Evolutionary conservation across 148 eudicot species (phyloP).

Genomic region (Agrostemma githago): DNA sequence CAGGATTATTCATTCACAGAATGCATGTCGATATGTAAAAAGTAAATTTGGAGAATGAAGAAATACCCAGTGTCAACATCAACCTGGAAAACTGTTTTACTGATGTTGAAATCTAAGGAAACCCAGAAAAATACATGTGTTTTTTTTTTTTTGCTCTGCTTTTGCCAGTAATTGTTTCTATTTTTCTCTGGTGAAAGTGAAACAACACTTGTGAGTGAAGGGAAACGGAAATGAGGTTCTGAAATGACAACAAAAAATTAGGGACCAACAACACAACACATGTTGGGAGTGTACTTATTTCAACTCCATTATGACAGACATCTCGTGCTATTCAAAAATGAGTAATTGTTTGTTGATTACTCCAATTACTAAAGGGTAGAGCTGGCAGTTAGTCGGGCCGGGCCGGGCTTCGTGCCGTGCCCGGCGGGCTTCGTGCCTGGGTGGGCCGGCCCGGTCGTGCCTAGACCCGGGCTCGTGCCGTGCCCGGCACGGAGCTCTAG

Average conservation of each 20-base stretch:
- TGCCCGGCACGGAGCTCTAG: too few species aligned
- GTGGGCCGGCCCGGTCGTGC: too few species aligned
- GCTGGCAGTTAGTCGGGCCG: too few species aligned
- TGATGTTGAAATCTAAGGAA: slow-evolving; percentile 7
- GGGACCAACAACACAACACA: slow-evolving; percentile 22
- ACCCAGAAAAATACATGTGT: slow-evolving; percentile 15
- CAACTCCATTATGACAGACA: slow-evolving; percentile 36
- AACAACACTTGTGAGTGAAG: slow-evolving; percentile 9
- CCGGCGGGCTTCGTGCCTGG: too few species aligned
- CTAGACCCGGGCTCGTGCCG: too few species aligned
- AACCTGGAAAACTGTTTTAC: background rate
- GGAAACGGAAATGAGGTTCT: background rate
- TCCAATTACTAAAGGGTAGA: too few species aligned
- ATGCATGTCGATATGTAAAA: slow-evolving; percentile 19
- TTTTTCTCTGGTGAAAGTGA: slow-evolving; percentile 19
- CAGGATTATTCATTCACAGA: background rate
- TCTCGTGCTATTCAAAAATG: slow-evolving; percentile 33
- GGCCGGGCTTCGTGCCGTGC: too few species aligned
- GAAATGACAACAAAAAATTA: background rate
- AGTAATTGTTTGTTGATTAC: slow-evolving; percentile 1
- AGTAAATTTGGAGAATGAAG: slow-evolving; percentile 21
- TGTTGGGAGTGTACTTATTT: slow-evolving; percentile 26
- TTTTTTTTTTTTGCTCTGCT: slow-evolving; percentile 6
- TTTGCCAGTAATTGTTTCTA: slow-evolving; percentile 1
- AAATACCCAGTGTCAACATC: slow-evolving; percentile 13